Percentiles rank a stretch among this genome's conserved stretches.
phyloP scores from a whole-genome alignment of 2,329 filamentous ascomycete genomes.

The Penicillium verrucosum region DNA sequence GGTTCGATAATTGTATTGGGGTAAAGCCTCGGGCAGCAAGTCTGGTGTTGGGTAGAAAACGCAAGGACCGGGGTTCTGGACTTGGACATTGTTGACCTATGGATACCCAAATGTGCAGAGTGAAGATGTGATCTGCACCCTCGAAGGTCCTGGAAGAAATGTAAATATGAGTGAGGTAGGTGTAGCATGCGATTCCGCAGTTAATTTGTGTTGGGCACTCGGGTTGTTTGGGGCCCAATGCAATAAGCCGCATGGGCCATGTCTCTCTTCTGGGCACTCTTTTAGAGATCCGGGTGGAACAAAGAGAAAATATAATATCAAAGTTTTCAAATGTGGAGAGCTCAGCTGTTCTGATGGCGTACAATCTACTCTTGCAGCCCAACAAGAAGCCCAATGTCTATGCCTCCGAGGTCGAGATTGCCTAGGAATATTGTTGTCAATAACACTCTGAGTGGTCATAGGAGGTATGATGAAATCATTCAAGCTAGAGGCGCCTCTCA shows the following conservation, averaged over 20 bases:
- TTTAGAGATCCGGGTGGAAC: background rate
- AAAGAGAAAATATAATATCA: background rate
- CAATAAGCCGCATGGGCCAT: constrained; percentile 22
- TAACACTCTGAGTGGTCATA: background rate
- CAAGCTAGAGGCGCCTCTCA: constrained; percentile 7
- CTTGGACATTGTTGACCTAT: constrained; percentile 14
- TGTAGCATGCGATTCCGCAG: constrained; percentile 8
- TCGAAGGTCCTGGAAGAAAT: constrained; percentile 1
- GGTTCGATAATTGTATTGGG: constrained; percentile 10
- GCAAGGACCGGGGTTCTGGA: constrained; percentile 13
- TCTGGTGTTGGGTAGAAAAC: constrained; percentile 19
- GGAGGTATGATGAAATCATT: constrained; percentile 7
- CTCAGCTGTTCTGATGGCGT: background rate
- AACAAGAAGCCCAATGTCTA: constrained; percentile 22
- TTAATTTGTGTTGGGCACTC: constrained; percentile 11
- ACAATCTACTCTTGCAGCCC: constrained; percentile 18
- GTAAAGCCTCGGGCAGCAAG: constrained; percentile 22
- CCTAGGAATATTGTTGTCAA: constrained; percentile 1
- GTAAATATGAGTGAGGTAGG: constrained; percentile 17
- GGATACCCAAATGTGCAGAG: constrained; percentile 10
- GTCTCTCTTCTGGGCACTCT: constrained; percentile 10
- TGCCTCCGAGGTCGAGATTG: background rate
- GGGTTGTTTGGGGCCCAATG: constrained; percentile 24
- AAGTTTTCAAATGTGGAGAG: background rate
- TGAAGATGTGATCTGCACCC: constrained; percentile 16